Evolutionary conservation across 2,329 filamentous ascomycete genomes (phyloP).

Genomic region (Talaromyces sp.): DNA sequence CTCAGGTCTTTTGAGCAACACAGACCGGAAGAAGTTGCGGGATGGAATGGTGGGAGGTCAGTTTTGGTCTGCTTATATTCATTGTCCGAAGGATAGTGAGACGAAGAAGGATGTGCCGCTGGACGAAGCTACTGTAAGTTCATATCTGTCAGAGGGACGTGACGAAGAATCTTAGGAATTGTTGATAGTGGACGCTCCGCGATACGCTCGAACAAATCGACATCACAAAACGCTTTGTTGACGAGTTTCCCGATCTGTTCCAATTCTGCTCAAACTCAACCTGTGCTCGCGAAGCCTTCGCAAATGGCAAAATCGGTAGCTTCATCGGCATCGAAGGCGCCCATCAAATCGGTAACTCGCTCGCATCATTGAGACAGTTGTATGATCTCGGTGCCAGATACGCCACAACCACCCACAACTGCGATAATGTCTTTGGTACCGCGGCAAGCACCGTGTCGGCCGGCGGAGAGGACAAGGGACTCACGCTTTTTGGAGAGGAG

Average conservation of each 20-base stretch:
- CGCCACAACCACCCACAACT: conserved; percentile 24
- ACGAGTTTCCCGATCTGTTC: conserved; percentile 18
- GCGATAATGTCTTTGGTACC: conserved; percentile 26
- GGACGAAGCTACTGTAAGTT: conserved; percentile 17
- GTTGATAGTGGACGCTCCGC: conserved; percentile 15
- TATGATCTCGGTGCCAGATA: conserved; percentile 20
- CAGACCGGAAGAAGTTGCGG: conserved; percentile 22
- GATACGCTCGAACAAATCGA: conserved; percentile 24
- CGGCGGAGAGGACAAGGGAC: conserved; percentile 18
- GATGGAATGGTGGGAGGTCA: conserved; percentile 26
- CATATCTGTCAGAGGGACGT: too few species aligned
- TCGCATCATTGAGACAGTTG: conserved; percentile 18
- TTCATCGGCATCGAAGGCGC: conserved; percentile 24
- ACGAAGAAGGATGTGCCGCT: conserved; percentile 11
- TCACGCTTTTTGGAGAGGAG: conserved; percentile 21
- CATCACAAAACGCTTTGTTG: conserved; percentile 19
- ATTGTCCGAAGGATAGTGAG: conserved; percentile 16
- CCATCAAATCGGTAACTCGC: conserved; percentile 25
- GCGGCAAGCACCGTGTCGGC: conserved; percentile 15
- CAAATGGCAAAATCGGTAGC: conserved; percentile 19
- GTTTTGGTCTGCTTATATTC: conserved; percentile 28
- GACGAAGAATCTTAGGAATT: too few species aligned
- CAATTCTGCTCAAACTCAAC: conserved; percentile 18
- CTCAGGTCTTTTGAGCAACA: conserved; percentile 21
- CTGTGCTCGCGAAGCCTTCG: conserved; percentile 20